Conservation (phyloP, 768 basidiomycete species). For the Gymnopilus dilepis region DNA sequence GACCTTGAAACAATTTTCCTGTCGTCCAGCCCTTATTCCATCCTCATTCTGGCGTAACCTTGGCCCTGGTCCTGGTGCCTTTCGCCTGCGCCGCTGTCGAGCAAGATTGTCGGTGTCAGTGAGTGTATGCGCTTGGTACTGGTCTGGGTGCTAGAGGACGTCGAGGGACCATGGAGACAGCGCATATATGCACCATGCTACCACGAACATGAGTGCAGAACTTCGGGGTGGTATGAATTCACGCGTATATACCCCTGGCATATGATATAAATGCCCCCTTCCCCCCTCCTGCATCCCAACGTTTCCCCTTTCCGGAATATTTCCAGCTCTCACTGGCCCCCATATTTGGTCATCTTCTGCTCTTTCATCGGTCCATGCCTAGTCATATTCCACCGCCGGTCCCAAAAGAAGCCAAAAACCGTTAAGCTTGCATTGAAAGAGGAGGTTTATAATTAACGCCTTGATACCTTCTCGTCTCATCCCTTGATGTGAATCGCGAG, state of each 20-base stretch:
- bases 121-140: no score
- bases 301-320: constrained; percentile 1
- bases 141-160: background rate
- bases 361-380: background rate
- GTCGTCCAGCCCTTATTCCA: background rate
- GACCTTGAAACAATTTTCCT: background rate
- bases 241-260: constrained; percentile 9
- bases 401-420: background rate
- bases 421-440: background rate
- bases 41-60: background rate
- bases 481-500: constrained; percentile 16
- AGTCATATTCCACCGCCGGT: background rate
- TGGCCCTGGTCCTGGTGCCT: constrained; percentile 1
- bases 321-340: background rate
- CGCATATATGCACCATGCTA: background rate
- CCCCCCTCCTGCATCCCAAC: background rate
- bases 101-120: background rate
- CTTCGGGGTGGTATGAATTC: background rate
- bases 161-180: background rate
- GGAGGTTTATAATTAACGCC: constrained; percentile 9
- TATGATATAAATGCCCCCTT: constrained; percentile 3
- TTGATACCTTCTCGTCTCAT: constrained; percentile 16
- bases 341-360: background rate
- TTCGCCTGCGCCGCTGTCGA: background rate
- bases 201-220: background rate